These are phyloP conservation scores for Cinchona pubescens DNA, from an alignment of 257 asterid genomes.

Conservation along the genomic window DNA sequence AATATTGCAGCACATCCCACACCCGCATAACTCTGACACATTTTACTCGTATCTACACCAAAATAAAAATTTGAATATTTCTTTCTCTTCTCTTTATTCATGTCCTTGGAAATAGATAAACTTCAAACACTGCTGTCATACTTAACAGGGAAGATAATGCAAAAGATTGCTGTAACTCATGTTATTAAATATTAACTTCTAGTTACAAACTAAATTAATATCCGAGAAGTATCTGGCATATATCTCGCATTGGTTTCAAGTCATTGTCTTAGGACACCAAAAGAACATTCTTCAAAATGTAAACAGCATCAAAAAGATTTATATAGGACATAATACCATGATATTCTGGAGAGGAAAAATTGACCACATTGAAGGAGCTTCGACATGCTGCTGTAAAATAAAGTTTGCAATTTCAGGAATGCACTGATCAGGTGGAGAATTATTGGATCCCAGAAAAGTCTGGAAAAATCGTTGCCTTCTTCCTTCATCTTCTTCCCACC, in stretches of 20 bases:
- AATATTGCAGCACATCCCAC: neutral
- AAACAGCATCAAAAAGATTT: neutral
- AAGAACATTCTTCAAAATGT: neutral
- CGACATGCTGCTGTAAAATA: slow-evolving; percentile 72
- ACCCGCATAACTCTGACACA: neutral
- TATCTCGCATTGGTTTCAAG: neutral
- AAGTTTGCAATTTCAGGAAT: slow-evolving; percentile 71
- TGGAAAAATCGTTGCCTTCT: slow-evolving; percentile 59
- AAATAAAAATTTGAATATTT: neutral
- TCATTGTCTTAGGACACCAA: neutral
- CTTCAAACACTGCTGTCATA: neutral
- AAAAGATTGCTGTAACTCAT: neutral
- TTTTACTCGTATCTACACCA: neutral
- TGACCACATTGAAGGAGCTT: slow-evolving; percentile 97
- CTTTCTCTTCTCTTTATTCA: too few species aligned
- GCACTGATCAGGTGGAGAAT: slow-evolving; percentile 76
- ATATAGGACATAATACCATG: slow-evolving; percentile 35
- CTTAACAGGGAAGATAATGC: neutral
- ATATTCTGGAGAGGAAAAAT: slow-evolving; percentile 98
- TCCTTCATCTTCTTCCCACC: slow-evolving; percentile 99
- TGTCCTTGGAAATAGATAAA: neutral
- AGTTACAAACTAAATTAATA: neutral
- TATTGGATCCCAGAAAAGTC: slow-evolving; percentile 64
- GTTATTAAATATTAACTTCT: neutral
- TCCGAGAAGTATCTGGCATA: neutral